Evolutionary conservation across 768 basidiomycete species (phyloP), one percentile per base, ranked within the genome.

Genomic region (Amanita rimosa): DNA sequence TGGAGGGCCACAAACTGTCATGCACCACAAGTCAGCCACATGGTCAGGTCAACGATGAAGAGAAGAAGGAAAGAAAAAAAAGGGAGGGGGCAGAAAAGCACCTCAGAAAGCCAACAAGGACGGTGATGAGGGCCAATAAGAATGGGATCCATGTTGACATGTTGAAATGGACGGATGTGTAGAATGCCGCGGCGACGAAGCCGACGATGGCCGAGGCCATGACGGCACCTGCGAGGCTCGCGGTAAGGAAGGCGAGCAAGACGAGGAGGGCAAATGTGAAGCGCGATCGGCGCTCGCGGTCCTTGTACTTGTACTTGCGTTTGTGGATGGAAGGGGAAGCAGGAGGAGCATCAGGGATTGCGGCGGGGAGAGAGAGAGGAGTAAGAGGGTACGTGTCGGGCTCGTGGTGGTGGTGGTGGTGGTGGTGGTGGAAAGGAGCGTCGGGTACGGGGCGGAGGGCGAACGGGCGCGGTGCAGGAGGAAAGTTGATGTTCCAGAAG

Each of bases 141-240:
- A 73, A 71, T 1, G 73, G 73, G 44, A 73, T 67, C 73, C 72
- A 74, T 70, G 75, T 75, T 17, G 74, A 76, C 70, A 78, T 73
- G 46, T 72, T 66, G 41, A 71, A 75, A 40, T 66, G 55, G 13
- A 60, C 73, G 0, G 74, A 65, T 48, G 64, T 64, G 58, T 65
- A 78, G 29, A 78, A 52, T 8, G 69, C 74, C 31, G 65, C 65
- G n/a, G 68, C 58, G n/a, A 65, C 58, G 48, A 71, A 72, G 1
- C 73, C 72, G 31, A 74, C 52, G 5, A 76, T 62, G 3, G 70
- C 71, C 9, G 74, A 71, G 22, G 69, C 67, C n/a, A 73, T 56
- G 9, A 72, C 67, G 3, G 74, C 69, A 0, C 73, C 73, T 37
- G 69, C 70, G 6, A 76, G 53, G 46, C 74, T 66, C 42, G 71